Conservation (phyloP, 2,329 filamentous ascomycete genomes). For the Cyphellophora attinorum region DNA sequence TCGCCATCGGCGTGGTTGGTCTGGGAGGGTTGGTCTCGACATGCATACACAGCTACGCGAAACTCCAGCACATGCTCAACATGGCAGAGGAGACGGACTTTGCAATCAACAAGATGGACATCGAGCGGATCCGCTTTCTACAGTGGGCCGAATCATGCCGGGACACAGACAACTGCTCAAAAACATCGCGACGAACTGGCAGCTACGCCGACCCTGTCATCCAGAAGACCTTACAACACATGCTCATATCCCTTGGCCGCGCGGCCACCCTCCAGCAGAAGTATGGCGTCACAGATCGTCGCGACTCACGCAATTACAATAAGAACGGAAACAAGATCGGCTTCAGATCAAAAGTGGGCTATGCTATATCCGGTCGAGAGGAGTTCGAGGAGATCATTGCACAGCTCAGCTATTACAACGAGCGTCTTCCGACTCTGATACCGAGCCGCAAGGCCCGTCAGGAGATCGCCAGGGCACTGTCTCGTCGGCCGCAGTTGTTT, state of each 20-base stretch:
- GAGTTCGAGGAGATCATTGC: conserved; percentile 1
- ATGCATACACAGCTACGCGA: conserved; percentile 1
- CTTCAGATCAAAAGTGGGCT: not conserved
- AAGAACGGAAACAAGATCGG: not conserved
- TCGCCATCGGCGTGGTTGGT: conserved; percentile 1
- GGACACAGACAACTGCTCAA: too few species aligned
- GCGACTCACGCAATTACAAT: not conserved
- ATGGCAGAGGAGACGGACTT: not conserved
- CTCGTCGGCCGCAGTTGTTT: too few species aligned
- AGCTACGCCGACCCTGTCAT: too few species aligned
- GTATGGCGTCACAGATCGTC: not conserved
- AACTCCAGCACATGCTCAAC: not conserved
- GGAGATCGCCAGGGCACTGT: too few species aligned
- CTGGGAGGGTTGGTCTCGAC: conserved; percentile 1
- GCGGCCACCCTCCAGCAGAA: not conserved
- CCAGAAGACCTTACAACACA: too few species aligned
- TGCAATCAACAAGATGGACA: conserved; percentile 1
- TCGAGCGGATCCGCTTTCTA: not conserved
- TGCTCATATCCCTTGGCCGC: too few species aligned
- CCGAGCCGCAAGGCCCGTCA: too few species aligned
- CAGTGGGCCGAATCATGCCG: not conserved
- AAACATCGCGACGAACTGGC: too few species aligned
- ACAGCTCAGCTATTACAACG: conserved; percentile 1
- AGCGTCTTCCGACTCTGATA: not conserved
- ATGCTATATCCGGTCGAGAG: not conserved